phyloP scores from a whole-genome alignment of 2,329 filamentous ascomycete species.

The Corniculantispora saksenae region DNA sequence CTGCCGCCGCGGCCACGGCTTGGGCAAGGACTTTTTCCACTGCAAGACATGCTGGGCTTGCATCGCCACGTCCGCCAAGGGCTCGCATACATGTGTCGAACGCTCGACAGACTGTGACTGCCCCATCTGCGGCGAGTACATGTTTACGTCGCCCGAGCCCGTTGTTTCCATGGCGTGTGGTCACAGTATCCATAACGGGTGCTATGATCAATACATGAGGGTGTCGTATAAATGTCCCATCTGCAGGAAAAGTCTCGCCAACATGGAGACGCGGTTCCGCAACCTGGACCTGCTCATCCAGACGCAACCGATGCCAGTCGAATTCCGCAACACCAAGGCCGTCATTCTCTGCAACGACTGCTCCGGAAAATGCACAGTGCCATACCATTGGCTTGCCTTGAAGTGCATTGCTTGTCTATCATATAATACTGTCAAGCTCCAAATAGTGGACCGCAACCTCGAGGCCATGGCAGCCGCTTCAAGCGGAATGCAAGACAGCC shows the following conservation, averaged over 20 bases:
- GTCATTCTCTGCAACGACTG: constrained; percentile 95
- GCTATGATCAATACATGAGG: constrained; percentile 85
- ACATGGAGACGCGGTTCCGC: constrained; percentile 95
- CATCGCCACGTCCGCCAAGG: constrained; percentile 83
- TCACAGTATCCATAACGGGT: constrained; percentile 90
- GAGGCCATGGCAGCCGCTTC: no score
- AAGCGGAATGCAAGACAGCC: no score
- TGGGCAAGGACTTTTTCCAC: constrained; percentile 97
- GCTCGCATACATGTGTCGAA: constrained; percentile 90
- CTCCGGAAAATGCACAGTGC: constrained; percentile 79
- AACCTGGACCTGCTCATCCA: constrained; percentile 87
- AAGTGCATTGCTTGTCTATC: constrained; percentile 78
- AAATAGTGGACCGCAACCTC: no score
- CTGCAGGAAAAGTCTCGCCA: constrained; percentile 93
- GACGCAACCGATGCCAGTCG: constrained; percentile 85
- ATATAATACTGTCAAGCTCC: constrained; percentile 69
- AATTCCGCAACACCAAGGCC: constrained; percentile 77
- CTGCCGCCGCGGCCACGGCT: constrained; percentile 82
- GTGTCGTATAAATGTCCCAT: constrained; percentile 94
- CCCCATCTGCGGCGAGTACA: constrained; percentile 93
- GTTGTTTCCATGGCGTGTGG: constrained; percentile 96
- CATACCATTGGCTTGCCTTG: constrained; percentile 91
- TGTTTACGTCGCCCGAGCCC: constrained; percentile 86
- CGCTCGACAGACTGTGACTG: constrained; percentile 93
- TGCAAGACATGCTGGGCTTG: constrained; percentile 98